phyloP scores from a whole-genome alignment of 768 basidiomycete genomes.

The Bullera alba region DNA sequence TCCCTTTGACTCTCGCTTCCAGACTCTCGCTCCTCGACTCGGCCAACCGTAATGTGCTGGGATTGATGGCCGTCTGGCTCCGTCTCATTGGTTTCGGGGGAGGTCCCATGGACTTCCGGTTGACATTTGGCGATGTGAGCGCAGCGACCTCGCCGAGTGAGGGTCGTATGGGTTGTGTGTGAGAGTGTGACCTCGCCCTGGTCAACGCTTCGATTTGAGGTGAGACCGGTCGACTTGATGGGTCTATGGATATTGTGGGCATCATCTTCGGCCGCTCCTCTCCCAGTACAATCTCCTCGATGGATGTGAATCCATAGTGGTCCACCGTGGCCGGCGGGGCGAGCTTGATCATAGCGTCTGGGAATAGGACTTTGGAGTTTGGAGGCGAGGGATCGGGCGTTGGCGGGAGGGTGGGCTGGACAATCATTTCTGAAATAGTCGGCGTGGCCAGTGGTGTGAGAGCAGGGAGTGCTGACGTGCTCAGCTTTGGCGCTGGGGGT shows the following conservation, averaged over 20 bases:
- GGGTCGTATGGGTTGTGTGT: too few relatives aligned
- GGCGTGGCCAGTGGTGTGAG: slow-evolving; percentile 5
- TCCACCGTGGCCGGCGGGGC: slow-evolving; percentile 29
- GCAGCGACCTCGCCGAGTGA: neutral
- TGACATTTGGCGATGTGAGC: neutral
- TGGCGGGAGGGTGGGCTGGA: slow-evolving; percentile 15
- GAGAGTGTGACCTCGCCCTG: too few relatives aligned
- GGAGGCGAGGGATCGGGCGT: slow-evolving; percentile 32
- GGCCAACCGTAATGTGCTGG: slow-evolving; percentile 21
- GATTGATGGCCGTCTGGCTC: slow-evolving; percentile 21
- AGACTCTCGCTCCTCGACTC: slow-evolving; percentile 20
- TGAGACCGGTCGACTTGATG: neutral
- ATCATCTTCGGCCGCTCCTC: neutral
- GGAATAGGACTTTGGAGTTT: slow-evolving; percentile 18
- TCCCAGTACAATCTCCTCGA: neutral
- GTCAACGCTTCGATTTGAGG: too few relatives aligned
- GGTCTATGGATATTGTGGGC: neutral
- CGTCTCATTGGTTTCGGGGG: slow-evolving; percentile 14
- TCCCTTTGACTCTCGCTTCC: slow-evolving; percentile 9
- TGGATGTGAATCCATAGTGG: neutral
- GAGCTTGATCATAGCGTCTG: slow-evolving; percentile 31
- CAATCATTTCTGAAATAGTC: neutral
- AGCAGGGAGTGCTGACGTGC: slow-evolving; percentile 10
- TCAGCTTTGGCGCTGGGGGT: slow-evolving; percentile 23
- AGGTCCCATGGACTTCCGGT: slow-evolving; percentile 16